Conservation (phyloP, 108 stramenopile genomes). For the Nitzschia sp. region DNA sequence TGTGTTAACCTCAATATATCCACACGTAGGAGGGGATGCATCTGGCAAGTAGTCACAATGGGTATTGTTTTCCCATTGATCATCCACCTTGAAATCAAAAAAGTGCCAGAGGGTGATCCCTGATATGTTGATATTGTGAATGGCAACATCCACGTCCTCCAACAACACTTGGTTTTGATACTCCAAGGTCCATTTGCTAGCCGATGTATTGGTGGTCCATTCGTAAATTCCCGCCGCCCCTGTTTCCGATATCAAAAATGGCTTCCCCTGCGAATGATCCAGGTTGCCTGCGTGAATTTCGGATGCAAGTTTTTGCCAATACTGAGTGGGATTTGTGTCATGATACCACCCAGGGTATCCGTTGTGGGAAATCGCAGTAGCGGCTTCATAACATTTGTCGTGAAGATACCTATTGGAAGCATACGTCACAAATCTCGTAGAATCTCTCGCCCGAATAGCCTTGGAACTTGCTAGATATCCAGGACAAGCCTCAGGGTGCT, state of each 20-base stretch:
- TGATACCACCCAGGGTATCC: constrained; percentile 48
- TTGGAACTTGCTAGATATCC: constrained; percentile 34
- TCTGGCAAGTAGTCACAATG: constrained; percentile 42
- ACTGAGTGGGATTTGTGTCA: constrained; percentile 8
- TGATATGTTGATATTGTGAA: constrained; percentile 30
- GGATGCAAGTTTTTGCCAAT: constrained; percentile 33
- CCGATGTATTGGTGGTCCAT: constrained; percentile 38
- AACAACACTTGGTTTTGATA: constrained; percentile 33
- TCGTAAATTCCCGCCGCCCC: constrained; percentile 51
- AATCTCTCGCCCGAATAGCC: constrained; percentile 20
- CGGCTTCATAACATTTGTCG: constrained; percentile 32
- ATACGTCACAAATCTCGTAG: constrained; percentile 40
- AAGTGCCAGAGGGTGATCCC: constrained; percentile 48
- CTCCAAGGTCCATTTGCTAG: constrained; percentile 29
- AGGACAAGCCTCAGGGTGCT: constrained; percentile 19
- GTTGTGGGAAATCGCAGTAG: constrained; percentile 34
- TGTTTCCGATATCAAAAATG: constrained; percentile 44
- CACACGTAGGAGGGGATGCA: constrained; percentile 36
- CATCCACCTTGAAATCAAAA: constrained; percentile 49
- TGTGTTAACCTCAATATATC: constrained; percentile 29
- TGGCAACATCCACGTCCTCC: constrained; percentile 34
- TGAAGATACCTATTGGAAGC: constrained; percentile 24
- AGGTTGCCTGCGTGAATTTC: constrained; percentile 4
- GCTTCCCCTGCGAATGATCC: constrained; percentile 21
- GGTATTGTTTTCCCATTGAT: constrained; percentile 30